Conservation (phyloP, 257 asterid species). For the Solanum sparsipilum region DNA sequence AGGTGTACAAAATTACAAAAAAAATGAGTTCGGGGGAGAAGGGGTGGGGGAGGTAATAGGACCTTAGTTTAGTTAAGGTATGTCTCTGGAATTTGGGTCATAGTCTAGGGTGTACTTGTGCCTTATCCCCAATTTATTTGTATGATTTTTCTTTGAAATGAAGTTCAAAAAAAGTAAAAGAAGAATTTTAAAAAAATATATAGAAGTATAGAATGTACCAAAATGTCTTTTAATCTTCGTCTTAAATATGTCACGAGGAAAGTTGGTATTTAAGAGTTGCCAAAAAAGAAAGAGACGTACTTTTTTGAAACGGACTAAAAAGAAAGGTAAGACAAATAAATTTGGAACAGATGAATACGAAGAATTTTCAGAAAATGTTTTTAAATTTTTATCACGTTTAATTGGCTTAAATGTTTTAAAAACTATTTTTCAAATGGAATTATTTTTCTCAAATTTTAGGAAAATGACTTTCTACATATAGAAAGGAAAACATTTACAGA, state of each 20-base stretch:
- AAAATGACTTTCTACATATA: background rate
- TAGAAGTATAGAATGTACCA: background rate
- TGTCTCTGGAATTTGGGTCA: no score
- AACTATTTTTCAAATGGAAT: no score
- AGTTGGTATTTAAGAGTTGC: background rate
- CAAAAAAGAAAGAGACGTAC: accelerated
- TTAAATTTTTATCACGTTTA: no score
- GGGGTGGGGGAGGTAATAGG: no score
- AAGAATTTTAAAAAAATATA: no score
- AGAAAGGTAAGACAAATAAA: background rate
- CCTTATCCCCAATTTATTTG: no score
- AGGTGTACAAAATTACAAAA: no score
- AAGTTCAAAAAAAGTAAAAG: background rate
- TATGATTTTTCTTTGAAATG: no score
- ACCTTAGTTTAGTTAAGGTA: no score
- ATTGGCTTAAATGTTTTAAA: background rate
- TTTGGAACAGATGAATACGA: no score
- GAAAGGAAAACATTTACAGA: background rate
- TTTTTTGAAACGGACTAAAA: background rate
- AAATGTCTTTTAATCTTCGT: accelerated
- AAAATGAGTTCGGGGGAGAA: no score
- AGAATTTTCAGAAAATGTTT: background rate
- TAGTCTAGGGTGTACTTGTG: no score
- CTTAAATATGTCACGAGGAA: background rate
- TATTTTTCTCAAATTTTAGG: background rate